A percentile compares a stretch with the other conserved stretches of the same genome.
phyloP scores from a whole-genome alignment of 1,139 yeast species.

The Yamadazyma diospyri region DNA sequence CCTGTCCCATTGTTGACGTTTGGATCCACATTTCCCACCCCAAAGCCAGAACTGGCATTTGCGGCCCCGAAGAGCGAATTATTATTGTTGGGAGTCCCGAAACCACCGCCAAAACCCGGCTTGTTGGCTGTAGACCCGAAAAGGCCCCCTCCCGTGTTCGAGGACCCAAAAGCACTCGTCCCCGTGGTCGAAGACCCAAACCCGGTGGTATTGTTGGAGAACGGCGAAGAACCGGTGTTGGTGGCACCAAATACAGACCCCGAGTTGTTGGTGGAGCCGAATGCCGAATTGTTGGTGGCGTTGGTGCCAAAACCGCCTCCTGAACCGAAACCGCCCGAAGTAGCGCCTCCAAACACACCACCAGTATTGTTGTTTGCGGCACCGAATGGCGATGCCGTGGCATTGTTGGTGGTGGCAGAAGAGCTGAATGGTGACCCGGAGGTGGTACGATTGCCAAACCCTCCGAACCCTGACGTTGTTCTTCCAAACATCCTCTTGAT shows the following conservation, averaged over 20 bases:
- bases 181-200: slow-evolving; percentile 16
- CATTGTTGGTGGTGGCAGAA: slow-evolving; percentile 17
- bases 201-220: slow-evolving; percentile 8
- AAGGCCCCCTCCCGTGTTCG: slow-evolving; percentile 18
- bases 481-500: slow-evolving; percentile 46
- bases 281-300: slow-evolving; percentile 25
- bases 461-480: slow-evolving; percentile 56
- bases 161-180: slow-evolving; percentile 20
- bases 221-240: slow-evolving; percentile 12
- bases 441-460: slow-evolving; percentile 41
- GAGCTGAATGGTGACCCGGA: slow-evolving; percentile 34
- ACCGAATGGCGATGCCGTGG: slow-evolving; percentile 24
- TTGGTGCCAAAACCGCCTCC: slow-evolving; percentile 21
- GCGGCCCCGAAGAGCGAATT: slow-evolving; percentile 22
- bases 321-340: slow-evolving; percentile 12
- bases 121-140: slow-evolving; percentile 21
- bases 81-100: slow-evolving; percentile 22
- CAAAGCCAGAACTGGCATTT: no score
- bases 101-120: slow-evolving; percentile 21
- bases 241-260: slow-evolving; percentile 38
- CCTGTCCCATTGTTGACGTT: slow-evolving; percentile 66
- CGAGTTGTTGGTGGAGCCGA: slow-evolving; percentile 23
- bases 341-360: slow-evolving; percentile 13
- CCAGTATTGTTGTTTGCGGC: slow-evolving; percentile 15
- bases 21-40: slow-evolving; percentile 31